Evolutionary conservation across 495 filamentous ascomycete genomes (phyloP).

Genomic region (Trichoderma reesei): DNA sequence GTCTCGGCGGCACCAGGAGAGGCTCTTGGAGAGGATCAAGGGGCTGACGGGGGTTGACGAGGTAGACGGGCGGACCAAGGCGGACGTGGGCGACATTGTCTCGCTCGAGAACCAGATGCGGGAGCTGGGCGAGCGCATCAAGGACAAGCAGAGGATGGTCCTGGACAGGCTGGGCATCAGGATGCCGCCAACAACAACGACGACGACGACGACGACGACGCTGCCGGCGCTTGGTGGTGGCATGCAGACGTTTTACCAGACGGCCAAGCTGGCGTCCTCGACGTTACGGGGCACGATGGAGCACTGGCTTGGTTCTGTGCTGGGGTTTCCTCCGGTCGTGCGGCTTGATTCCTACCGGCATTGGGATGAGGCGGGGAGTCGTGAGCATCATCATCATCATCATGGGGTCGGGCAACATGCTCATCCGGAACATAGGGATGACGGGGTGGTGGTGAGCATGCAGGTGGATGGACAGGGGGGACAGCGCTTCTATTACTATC

Average conservation of each 20-base stretch:
- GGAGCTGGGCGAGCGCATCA: not conserved
- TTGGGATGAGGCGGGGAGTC: no score
- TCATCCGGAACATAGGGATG: not conserved
- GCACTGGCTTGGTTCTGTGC: not conserved
- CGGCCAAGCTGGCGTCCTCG: not conserved
- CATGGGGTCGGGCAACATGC: not conserved
- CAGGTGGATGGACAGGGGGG: not conserved
- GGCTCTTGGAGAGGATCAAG: conserved; percentile 12
- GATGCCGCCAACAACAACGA: not conserved
- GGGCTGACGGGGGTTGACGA: not conserved
- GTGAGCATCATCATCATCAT: not conserved
- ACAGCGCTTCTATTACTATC: not conserved
- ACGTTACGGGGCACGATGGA: not conserved
- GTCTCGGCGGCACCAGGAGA: not conserved
- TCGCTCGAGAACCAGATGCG: not conserved
- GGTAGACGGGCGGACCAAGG: not conserved
- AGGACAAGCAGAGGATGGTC: not conserved
- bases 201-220: not conserved
- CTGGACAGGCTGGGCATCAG: not conserved
- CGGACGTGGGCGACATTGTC: not conserved
- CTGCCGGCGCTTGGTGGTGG: no score
- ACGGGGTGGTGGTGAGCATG: not conserved
- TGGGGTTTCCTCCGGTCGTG: not conserved
- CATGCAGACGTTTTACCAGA: not conserved
- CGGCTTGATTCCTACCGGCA: no score